Percentiles rank a stretch among this genome's conserved stretches.
phyloP scores from a whole-genome alignment of 768 basidiomycete species.

The Leccinum subgranulosum region DNA sequence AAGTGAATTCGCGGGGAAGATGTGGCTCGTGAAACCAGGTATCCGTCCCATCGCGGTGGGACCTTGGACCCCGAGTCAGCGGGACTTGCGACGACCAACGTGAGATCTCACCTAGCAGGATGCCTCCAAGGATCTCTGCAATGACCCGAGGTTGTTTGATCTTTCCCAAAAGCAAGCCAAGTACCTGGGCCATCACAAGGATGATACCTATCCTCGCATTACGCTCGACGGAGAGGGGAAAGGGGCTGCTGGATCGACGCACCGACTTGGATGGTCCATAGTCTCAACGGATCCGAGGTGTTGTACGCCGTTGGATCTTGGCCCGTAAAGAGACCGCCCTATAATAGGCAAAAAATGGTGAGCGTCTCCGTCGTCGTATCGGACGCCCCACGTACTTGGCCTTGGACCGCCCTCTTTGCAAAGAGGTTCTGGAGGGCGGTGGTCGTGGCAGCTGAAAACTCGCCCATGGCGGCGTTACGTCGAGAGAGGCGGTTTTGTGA shows the following conservation, averaged over 20 bases:
- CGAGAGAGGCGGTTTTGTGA: background rate
- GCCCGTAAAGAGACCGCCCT: slow-evolving; percentile 82
- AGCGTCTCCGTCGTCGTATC: background rate
- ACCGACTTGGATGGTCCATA: slow-evolving; percentile 81
- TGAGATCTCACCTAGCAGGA: slow-evolving; percentile 62
- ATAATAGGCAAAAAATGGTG: background rate
- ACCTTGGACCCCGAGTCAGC: slow-evolving; percentile 6
- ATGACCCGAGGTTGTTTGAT: slow-evolving; percentile 92
- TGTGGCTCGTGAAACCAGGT: slow-evolving; percentile 80
- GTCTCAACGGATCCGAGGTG: slow-evolving; percentile 58
- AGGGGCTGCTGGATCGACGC: slow-evolving; percentile 16
- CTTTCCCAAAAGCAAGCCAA: slow-evolving; percentile 59
- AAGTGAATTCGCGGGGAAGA: slow-evolving; percentile 71
- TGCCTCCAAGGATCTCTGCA: slow-evolving; percentile 88
- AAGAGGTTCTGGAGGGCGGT: slow-evolving; percentile 10
- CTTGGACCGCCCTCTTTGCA: slow-evolving; percentile 21
- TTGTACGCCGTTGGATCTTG: slow-evolving; percentile 66
- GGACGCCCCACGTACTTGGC: slow-evolving; percentile 23
- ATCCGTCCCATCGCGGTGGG: slow-evolving; percentile 74
- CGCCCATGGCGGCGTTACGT: slow-evolving; percentile 31
- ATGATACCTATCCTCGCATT: slow-evolving; percentile 47
- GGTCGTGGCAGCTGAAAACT: slow-evolving; percentile 45
- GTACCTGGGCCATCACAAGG: slow-evolving; percentile 80
- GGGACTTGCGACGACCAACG: slow-evolving; percentile 36
- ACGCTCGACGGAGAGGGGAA: background rate